Base-by-base conservation (phyloP, 1,284 basidiomycete genomes). In the Rhizopogon parksii region DNA sequence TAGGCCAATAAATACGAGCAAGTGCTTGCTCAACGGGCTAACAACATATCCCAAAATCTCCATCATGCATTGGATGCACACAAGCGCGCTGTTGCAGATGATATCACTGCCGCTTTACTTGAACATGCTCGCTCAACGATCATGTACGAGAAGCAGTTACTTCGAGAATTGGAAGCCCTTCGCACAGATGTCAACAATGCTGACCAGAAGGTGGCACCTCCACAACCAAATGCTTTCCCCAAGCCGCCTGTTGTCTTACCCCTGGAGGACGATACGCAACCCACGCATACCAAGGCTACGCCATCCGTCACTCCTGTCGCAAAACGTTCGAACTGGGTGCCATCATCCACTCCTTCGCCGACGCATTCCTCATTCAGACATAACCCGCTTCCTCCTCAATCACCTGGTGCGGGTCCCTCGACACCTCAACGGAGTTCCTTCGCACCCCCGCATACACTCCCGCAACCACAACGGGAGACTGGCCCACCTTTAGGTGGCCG, bases 41-140 rank as follows among this genome's bases (percentile, higher is more conserved):
- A 89, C 49, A 90, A 90, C 49, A 96, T 97, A 53, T 95, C 94
- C 1, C 83, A 89, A 58, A 94, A 96, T 58, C 75, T 97, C 8
- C 91, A 95, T 61, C 79, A 80, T 37, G 86, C 93, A 0, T 77
- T 97, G 30, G 79, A 86, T 38, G 79, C 79, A 1, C 92, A 97
- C 68, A 90, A 88, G 52, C 79, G 80, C 48, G 79, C 88, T 56
- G 87, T 92, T 15, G 88, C 95, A 51, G 89, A 95, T 53, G 94
- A 97, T 64, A 79, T 96, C 47, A 87, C 89, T 11, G 77, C 88
- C 30, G 85, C 90, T 1, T 72, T 97, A 35, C 83, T 96, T 49
- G 92, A 96, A 66, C 91, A 96, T 65, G 90, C 90, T 8, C 83
- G 93, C 19, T 88, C 91, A 27, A 85, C 86, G 36, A 83, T 96